A percentile compares a stretch with the other conserved stretches of the same genome.
Conservation (phyloP, 2,329 filamentous ascomycete genomes). For the Alternaria alternata region DNA sequence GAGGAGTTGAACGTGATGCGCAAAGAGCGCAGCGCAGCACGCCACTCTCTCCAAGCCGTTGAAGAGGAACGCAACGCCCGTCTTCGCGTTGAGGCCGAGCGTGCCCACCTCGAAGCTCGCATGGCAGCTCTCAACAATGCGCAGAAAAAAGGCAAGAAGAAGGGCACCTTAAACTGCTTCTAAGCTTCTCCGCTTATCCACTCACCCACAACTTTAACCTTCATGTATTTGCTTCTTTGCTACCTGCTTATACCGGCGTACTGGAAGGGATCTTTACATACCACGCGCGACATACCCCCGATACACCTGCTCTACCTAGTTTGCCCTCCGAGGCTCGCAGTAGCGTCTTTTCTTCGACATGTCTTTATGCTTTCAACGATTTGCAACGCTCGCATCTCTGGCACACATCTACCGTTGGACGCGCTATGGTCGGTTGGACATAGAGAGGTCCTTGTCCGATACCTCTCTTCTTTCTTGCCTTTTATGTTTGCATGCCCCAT, state of each 20-base stretch:
- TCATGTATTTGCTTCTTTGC: constrained; percentile 30
- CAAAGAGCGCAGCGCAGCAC: constrained; percentile 66
- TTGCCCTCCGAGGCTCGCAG: constrained; percentile 6
- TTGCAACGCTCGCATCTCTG: constrained; percentile 27
- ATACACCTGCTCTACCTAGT: constrained; percentile 18
- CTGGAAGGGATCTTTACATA: constrained; percentile 37
- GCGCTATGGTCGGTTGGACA: constrained; percentile 15
- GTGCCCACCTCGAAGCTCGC: constrained; percentile 88
- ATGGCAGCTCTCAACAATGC: constrained; percentile 79
- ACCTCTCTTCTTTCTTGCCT: constrained; percentile 10
- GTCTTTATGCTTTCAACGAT: constrained; percentile 36
- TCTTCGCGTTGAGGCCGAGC: constrained; percentile 86
- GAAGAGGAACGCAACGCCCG: constrained; percentile 97
- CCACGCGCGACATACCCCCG: constrained; percentile 36
- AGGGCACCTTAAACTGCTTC: constrained; percentile 96
- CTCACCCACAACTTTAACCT: constrained; percentile 20
- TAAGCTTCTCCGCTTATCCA: constrained; percentile 55
- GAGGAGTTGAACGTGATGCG: constrained; percentile 70
- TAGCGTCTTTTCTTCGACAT: constrained; percentile 25
- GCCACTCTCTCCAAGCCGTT: constrained; percentile 81
- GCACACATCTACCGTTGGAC: constrained; percentile 19
- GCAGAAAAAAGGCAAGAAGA: constrained; percentile 93
- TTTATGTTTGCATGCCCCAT: constrained; percentile 20
- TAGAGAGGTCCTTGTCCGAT: constrained; percentile 7
- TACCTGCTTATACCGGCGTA: constrained; percentile 33